Conservation (phyloP, 805 yeast species). For the Lipomyces starkeyi region DNA sequence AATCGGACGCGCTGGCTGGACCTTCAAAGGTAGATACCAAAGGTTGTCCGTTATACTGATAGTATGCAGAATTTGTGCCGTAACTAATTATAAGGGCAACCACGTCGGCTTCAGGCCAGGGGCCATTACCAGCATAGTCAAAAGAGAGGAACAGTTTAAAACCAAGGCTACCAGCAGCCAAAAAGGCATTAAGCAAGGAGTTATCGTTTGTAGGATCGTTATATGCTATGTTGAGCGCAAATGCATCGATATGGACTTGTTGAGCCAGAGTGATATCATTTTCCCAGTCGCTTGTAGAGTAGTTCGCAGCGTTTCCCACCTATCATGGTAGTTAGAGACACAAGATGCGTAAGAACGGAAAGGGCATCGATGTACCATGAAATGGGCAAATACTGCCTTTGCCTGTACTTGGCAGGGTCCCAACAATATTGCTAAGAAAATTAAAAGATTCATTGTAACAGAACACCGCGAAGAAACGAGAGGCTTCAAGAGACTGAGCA, state of each 20-base stretch:
- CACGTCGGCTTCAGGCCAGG: not conserved
- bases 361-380: slow-evolving; percentile 4
- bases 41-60: not conserved
- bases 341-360: not conserved
- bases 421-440: not conserved
- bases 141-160: not conserved
- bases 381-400: slow-evolving; percentile 13
- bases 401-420: slow-evolving; percentile 1
- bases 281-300: not conserved
- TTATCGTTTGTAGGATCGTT: not conserved
- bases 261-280: not conserved
- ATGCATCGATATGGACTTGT: slow-evolving; percentile 4
- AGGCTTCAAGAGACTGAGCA: not conserved
- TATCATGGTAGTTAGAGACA: slow-evolving; percentile 7
- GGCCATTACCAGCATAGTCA: slow-evolving; percentile 6
- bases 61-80: not conserved
- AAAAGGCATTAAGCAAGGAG: not conserved
- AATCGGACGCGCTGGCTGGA: not conserved
- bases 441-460: not conserved
- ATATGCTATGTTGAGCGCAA: slow-evolving; percentile 8
- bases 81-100: not conserved
- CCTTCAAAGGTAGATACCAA: slow-evolving; percentile 11
- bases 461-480: not conserved
- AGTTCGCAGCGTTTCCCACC: slow-evolving; percentile 11
- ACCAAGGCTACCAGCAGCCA: not conserved